These are phyloP conservation scores for Phoenix roebelenii DNA, from an alignment of 176 grass and related monocot species.

Conservation along the genomic window DNA sequence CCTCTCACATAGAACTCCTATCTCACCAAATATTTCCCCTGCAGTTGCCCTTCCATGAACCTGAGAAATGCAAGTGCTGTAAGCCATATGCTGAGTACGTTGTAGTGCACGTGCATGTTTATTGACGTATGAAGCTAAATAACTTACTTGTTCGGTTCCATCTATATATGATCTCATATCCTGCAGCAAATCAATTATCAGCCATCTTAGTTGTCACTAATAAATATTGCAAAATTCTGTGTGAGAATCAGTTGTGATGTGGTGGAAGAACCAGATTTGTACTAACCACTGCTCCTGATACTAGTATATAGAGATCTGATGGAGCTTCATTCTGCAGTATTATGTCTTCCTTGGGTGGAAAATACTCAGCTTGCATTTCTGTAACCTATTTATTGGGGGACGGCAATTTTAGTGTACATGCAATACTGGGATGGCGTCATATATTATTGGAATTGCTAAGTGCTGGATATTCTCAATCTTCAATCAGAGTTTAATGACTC, in stretches of 20 bases:
- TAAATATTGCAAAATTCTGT: no score
- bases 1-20: constrained; percentile 13
- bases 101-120: no score
- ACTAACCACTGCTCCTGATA: constrained; percentile 27
- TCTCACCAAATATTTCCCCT: constrained; percentile 19
- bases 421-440: no score
- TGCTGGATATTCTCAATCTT: no score
- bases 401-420: no score
- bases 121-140: not conserved
- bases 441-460: no score
- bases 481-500: not conserved
- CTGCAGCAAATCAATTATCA: constrained; percentile 20
- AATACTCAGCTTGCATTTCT: constrained; percentile 22
- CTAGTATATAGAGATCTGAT: constrained; percentile 14
- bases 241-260: no score
- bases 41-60: constrained; percentile 9
- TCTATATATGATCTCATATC: constrained; percentile 35
- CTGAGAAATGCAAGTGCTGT: not conserved
- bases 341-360: constrained; percentile 16
- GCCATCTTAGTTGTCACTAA: no score
- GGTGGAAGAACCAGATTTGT: not conserved
- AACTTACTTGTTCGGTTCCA: constrained; percentile 36
- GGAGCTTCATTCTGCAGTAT: constrained; percentile 24
- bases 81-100: no score
- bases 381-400: constrained; percentile 2